Evolutionary conservation across 345 rosid species (phyloP), one percentile per base, ranked within the genome.

Genomic region (Euphorbia peplus): DNA sequence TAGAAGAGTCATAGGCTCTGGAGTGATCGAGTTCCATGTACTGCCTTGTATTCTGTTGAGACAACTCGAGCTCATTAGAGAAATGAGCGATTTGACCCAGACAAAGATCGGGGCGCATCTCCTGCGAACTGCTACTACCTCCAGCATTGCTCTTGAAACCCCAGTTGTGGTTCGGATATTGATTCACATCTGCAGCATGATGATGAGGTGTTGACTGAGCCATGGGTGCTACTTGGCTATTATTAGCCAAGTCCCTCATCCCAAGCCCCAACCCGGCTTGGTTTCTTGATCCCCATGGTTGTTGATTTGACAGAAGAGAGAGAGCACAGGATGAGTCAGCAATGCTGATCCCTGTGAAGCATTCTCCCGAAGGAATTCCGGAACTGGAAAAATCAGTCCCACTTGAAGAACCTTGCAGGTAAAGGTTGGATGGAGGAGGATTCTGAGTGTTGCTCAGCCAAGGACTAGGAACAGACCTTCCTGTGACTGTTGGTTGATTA

Each of bases 241-340:
- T 67, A 70, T 80, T 67, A 70, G 75, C 50, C 68, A 81, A 64
- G 82, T 76, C 64, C 59, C 50, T 75, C 68, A 69, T 78, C 67
- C 60, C 73, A 54, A 75, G 81, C 75, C 78, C 79, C 46, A 77
- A 60, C 63, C n/a, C n/a, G n/a, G 80, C 55, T 69, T 64, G 84
- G 68, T 77, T 73, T 54, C 77, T 79, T 35, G 85, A 54, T 82
- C 80, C 80, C 85, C 86, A 82, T 70, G 83, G 86, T 83, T 89
- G 86, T 83, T 89, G 90, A 78, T 87, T 91, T 91, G 99, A 95
- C 98, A 91, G 98, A 95, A 93, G 97, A 93, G 97, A 93, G 98
- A 91, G 98, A 91, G 97, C 97, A 90, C 97, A 79, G 81, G 69
- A 86, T 47, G 97, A 90, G 76, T 91, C 86, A 24, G 81, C 67